Evolutionary conservation across 1,284 basidiomycete genomes (phyloP).

Genomic region (Peniophora sp.): DNA sequence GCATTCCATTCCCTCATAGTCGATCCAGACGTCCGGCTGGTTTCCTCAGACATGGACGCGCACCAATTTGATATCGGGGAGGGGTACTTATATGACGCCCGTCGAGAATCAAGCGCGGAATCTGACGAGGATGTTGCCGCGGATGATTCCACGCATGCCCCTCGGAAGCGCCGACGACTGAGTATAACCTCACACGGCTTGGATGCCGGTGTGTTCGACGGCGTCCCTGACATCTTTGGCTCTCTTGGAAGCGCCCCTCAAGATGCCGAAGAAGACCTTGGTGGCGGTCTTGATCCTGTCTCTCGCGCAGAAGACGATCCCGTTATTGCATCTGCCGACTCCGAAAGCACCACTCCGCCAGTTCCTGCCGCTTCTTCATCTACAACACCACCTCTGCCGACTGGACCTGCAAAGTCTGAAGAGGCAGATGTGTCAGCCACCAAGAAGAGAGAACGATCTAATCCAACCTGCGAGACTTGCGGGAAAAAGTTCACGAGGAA

Average conservation of each 20-base stretch:
- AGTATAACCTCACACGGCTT: constrained; percentile 7
- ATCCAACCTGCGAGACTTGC: constrained; percentile 55
- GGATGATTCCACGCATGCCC: constrained; percentile 21
- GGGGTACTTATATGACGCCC: constrained; percentile 40
- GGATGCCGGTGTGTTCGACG: constrained; percentile 10
- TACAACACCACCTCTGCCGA: neutral
- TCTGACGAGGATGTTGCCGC: constrained; percentile 13
- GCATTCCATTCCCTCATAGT: constrained; percentile 69
- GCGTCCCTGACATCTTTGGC: constrained; percentile 58
- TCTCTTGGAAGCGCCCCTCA: constrained; percentile 54
- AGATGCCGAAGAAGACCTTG: neutral
- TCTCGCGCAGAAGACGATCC: neutral
- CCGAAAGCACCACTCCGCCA: neutral
- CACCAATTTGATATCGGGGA: constrained; percentile 33
- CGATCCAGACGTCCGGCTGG: constrained; percentile 26
- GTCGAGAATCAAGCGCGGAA: constrained; percentile 17
- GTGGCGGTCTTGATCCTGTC: neutral
- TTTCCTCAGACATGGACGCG: constrained; percentile 16
- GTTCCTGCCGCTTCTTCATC: neutral
- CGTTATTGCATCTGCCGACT: neutral
- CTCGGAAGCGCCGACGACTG: constrained; percentile 33
- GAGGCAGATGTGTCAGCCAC: constrained; percentile 24
- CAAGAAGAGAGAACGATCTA: constrained; percentile 12
- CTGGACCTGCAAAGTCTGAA: constrained; percentile 20
- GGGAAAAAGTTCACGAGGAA: constrained; percentile 68